Conservation (phyloP, 805 yeast genomes). For the Ogataea nitratoaversa region DNA sequence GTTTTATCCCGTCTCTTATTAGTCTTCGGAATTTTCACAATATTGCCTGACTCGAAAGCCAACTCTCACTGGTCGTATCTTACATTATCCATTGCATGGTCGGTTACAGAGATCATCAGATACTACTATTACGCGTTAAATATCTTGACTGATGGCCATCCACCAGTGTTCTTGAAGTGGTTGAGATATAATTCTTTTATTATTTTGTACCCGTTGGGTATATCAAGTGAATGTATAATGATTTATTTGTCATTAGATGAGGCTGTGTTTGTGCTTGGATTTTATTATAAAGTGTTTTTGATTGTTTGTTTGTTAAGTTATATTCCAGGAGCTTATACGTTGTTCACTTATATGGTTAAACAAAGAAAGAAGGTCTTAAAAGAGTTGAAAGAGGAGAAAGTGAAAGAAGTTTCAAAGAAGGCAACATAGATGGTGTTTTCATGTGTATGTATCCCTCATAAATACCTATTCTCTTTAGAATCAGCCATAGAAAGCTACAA, state of each 20-base stretch:
- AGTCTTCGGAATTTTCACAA: conserved; percentile 75
- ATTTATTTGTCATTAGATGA: conserved; percentile 66
- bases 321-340: conserved; percentile 80
- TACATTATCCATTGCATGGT: conserved; percentile 79
- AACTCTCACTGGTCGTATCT: conserved; percentile 54
- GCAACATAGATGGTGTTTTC: not conserved
- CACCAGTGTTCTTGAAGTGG: conserved; percentile 59
- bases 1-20: conserved; percentile 80
- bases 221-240: conserved; percentile 74
- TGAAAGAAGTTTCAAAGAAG: conserved; percentile 4
- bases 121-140: conserved; percentile 82
- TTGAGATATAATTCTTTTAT: conserved; percentile 81
- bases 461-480: too few relatives aligned
- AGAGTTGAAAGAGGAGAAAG: conserved; percentile 21
- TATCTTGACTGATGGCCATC: conserved; percentile 43
- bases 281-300: conserved; percentile 50
- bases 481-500: too few relatives aligned
- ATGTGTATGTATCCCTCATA: too few relatives aligned
- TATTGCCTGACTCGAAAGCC: conserved; percentile 72
- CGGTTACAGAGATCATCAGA: conserved; percentile 88
- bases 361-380: conserved; percentile 80
- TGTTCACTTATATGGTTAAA: conserved; percentile 82
- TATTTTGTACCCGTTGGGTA: conserved; percentile 87
- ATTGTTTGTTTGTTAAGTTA: conserved; percentile 59
- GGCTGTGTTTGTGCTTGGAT: conserved; percentile 53